Evolutionary conservation across 208 protist genomes (phyloP), one percentile per base, ranked within the genome.

Genomic region (Acanthamoeba sp.): DNA sequence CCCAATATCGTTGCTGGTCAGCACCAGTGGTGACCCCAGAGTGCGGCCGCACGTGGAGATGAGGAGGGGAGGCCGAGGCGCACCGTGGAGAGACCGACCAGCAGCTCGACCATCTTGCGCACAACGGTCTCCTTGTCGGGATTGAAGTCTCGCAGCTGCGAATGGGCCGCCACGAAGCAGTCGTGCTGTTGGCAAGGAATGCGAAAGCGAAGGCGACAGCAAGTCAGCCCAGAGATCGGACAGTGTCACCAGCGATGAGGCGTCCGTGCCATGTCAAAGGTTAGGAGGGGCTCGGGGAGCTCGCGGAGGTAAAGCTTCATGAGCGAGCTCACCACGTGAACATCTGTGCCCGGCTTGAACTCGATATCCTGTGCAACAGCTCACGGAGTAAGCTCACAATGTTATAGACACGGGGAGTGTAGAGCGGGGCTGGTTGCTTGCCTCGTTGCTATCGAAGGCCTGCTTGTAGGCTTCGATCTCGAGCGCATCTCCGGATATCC

Each of bases 261-360:
- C 22, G 22, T 62, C 22, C 55, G 22, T 69, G 29, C 73, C 73
- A 91, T 36, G 12, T 91, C 84, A 22, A 91, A 91, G 27, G 84
- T 91, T 9, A 91, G 52, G 24, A 91, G 29, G 6, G 84, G 84
- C 34, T 91, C 24, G 20, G 84, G 84, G 0, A 91, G 40, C 38
- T 91, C 84, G 14, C 84, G 84, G 22, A 91, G 52, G 57, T 71
- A 91, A 7, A 69, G 84, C 59, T 91, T 91, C 59, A 91, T 73
- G n/a, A 91, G 50, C 12, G 84, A 91, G 52, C 57, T 73, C 59
- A 91, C 84, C 38, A 91, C 57, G 50, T 91, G 84, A 9, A 71
- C 57, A 40, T 91, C 84, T 24, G 84, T 91, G 57, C 57, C 52
- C 32, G 84, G 10, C 59, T 42, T 91, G 84, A 91, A 91, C 52